Conservation (phyloP, 2,329 filamentous ascomycete genomes). For the Coleophoma eucalyptorum region DNA sequence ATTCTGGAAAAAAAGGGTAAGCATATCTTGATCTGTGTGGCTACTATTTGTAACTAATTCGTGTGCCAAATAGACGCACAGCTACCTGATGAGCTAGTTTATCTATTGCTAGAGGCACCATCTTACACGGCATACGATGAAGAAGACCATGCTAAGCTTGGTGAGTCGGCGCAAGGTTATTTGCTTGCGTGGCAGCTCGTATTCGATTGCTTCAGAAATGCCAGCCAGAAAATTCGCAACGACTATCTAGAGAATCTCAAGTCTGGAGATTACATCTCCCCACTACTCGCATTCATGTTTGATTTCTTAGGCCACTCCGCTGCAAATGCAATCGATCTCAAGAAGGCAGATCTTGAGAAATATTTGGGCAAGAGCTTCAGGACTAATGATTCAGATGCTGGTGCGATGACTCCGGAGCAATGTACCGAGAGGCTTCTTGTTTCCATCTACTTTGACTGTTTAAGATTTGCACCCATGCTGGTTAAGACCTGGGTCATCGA, state of each 20-base stretch:
- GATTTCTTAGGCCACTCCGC: constrained; percentile 79
- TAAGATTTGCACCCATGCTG: constrained; percentile 73
- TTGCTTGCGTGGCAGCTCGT: constrained; percentile 86
- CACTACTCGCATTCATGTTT: constrained; percentile 75
- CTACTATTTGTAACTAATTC: neutral
- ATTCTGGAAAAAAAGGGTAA: constrained; percentile 63
- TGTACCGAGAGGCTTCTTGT: constrained; percentile 81
- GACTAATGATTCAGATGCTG: constrained; percentile 45
- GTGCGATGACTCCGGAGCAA: constrained; percentile 56
- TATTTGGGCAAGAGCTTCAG: constrained; percentile 43
- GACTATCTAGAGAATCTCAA: constrained; percentile 81
- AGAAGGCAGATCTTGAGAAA: constrained; percentile 58
- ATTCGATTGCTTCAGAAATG: constrained; percentile 77
- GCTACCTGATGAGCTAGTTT: constrained; percentile 81
- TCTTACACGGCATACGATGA: constrained; percentile 64
- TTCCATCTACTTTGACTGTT: constrained; percentile 78
- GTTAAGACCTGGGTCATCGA: constrained; percentile 84
- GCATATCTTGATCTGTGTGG: constrained; percentile 3
- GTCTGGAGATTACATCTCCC: constrained; percentile 62
- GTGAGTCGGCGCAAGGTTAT: constrained; percentile 70
- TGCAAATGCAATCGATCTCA: constrained; percentile 69
- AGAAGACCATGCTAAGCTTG: constrained; percentile 64
- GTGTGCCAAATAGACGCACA: constrained; percentile 45
- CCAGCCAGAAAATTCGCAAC: constrained; percentile 77
- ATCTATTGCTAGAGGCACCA: constrained; percentile 76